Evolutionary conservation across 768 basidiomycete species (phyloP), one percentile per base, ranked within the genome.

Genomic region (Hirschioporus abietinus): DNA sequence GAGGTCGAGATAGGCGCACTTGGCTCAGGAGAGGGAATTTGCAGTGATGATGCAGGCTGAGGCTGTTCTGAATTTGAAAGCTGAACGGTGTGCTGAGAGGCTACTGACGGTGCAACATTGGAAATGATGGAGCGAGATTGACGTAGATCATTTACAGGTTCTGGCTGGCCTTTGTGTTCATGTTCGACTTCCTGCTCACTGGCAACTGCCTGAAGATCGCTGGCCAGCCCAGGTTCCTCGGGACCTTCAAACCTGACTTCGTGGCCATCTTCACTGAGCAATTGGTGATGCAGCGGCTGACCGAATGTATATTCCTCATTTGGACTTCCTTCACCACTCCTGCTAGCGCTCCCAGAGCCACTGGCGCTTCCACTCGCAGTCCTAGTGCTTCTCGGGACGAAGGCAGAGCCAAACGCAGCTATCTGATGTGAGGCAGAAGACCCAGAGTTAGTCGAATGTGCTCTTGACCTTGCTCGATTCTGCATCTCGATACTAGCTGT

Each of bases 281-380:
- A 74, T 64, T 78, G 71, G 74, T 82, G 73, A 65, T 81, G 73
- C 74, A 87, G 76, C 0, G 81, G 81, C 57, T 86, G 82, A 15
- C 91, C 91, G 76, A 92, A 93, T 9, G 91, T 92, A 73, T 91
- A 82, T 73, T 90, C 90, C 72, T 91, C 89, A 52, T 52, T 52
- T 15, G 0, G 81, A 80, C 61, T 82, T 85, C 70, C 81, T 83
- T 64, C 77, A 75, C 23, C 78, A 72, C 58, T 81, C 83, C 42
- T 82, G 80, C 64, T 80, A 82, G 60, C 78, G 82, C 68, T 85
- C 86, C 26, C 85, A 86, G 34, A 81, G 80, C 68, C 83, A 73
- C 36, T 82, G 83, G 74, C 75, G 69, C 20, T 70, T 74, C 66
- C 78, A 76, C 10, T 81, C 78, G 10, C 74, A 78, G 68, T 60